A percentile compares a stretch with the other conserved stretches of the same genome.
Evolutionary conservation across 306 rosid genomes (phyloP).

Genomic region (Canavalia ensiformis): DNA sequence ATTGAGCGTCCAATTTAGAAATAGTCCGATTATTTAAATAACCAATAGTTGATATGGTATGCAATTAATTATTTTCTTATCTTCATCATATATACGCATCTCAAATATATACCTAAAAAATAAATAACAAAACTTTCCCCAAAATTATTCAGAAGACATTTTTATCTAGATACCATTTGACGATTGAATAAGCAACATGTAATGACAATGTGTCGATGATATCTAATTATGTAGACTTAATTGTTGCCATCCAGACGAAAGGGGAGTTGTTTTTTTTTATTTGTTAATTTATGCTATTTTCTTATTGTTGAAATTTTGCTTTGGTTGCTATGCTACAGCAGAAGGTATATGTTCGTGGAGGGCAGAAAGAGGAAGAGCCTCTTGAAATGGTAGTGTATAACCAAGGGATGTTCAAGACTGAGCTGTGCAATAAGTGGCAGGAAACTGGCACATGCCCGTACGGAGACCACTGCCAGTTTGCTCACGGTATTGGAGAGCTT

Average conservation of each 20-base stretch:
- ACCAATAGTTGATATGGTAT: too few species aligned
- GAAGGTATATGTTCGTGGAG: constrained; percentile 67
- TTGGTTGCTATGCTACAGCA: constrained; percentile 53
- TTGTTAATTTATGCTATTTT: constrained; percentile 29
- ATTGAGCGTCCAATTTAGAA: neutral
- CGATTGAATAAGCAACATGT: neutral
- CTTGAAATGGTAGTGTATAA: constrained; percentile 74
- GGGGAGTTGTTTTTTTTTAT: neutral
- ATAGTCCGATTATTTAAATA: neutral
- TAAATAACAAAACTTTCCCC: too few species aligned
- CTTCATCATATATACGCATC: too few species aligned
- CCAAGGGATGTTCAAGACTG: constrained; percentile 94
- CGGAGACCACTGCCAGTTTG: constrained; percentile 81
- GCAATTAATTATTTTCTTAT: too few species aligned
- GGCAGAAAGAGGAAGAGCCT: constrained; percentile 66
- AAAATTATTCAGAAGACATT: too few species aligned
- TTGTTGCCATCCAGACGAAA: constrained; percentile 13
- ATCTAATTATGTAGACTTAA: constrained; percentile 22
- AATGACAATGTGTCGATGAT: constrained; percentile 4
- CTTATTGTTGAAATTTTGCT: constrained; percentile 36
- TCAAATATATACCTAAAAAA: neutral
- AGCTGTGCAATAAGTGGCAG: constrained; percentile 97
- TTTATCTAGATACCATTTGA: neutral
- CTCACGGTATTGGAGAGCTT: constrained; percentile 88
- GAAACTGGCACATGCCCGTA: constrained; percentile 89